Evolutionary conservation across 176 grass and related monocot species (phyloP), one percentile per base, ranked within the genome.

Genomic region (Carex kokanica): DNA sequence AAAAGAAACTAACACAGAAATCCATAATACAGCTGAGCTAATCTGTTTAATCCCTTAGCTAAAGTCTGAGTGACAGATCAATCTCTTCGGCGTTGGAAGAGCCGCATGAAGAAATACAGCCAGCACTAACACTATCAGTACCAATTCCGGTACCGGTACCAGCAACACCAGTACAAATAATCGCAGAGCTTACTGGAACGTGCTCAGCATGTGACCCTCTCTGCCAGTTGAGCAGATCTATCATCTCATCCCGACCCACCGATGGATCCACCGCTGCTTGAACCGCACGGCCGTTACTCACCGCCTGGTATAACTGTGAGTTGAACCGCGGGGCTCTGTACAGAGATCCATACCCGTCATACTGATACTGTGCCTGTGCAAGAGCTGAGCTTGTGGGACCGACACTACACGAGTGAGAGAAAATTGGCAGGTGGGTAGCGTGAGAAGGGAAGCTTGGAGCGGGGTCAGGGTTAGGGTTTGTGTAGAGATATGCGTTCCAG

Each of bases 181-280:
- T 81, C 21, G 71, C 87, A 71, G 78, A 86, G 86, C 82, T 87
- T 51, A 54, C n/a, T 4, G 85, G 86, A 3, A 83, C 86, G 52
- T 25, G 27, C 86, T 87, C 31, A 10, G 86, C 79, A 85, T 93
- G 87, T 41, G 86, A 94, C 53, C 90, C 95, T 87, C 95, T 87
- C 78, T 81, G 86, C 95, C 95, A 98, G 82, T 98, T 98, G 41
- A 98, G 92, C 63, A 98, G 78, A 87, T 91, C 90, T 59, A 98
- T 90, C 71, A 92, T 79, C 84, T 93, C 95, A 53, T 94, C 84
- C 57, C 82, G 85, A 6, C 92, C 86, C 16, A 79, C 88, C 0
- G 89, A 72, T 14, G 77, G 86, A 17, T 92, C 88, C 12, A 53
- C 64, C 3, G 89, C 85, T 9, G 82, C 86, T 68, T 79, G 84